A percentile compares a stretch with the other conserved stretches of the same genome.
These are phyloP conservation scores for Xylaria longipes DNA, from an alignment of 495 filamentous ascomycete species.

Conservation along the genomic window DNA sequence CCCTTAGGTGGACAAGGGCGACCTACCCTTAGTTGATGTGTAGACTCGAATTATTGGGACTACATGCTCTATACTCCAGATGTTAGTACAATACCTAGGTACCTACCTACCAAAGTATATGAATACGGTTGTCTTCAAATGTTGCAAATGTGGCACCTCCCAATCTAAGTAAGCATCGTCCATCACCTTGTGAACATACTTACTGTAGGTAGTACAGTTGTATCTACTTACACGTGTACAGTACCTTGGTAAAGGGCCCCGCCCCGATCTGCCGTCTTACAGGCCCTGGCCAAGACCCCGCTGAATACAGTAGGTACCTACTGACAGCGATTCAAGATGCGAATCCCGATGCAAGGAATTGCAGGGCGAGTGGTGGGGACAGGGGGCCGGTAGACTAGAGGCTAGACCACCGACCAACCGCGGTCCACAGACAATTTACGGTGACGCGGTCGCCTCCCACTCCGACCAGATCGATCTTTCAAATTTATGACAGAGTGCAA, in stretches of 20 bases:
- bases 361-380: conserved; percentile 6
- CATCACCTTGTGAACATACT: neutral
- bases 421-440: conserved; percentile 7
- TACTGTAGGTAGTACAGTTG: no score
- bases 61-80: no score
- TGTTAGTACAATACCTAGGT: no score
- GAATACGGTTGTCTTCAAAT: no score
- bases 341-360: conserved; percentile 9
- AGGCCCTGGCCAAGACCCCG: neutral
- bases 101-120: no score
- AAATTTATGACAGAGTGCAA: conserved; percentile 10
- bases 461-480: conserved; percentile 1
- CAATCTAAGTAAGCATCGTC: neutral
- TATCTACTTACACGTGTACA: neutral
- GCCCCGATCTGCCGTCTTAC: conserved; percentile 7
- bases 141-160: no score
- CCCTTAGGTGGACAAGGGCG: no score
- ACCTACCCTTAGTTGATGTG: no score
- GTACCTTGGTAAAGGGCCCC: neutral
- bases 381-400: neutral
- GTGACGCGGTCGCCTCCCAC: conserved; percentile 17
- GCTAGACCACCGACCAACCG: neutral
- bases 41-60: no score
- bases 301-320: no score
- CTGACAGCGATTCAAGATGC: neutral